Evolutionary conservation across 2,329 filamentous ascomycete genomes (phyloP).

Genomic region (Sporothrix curviconia): DNA sequence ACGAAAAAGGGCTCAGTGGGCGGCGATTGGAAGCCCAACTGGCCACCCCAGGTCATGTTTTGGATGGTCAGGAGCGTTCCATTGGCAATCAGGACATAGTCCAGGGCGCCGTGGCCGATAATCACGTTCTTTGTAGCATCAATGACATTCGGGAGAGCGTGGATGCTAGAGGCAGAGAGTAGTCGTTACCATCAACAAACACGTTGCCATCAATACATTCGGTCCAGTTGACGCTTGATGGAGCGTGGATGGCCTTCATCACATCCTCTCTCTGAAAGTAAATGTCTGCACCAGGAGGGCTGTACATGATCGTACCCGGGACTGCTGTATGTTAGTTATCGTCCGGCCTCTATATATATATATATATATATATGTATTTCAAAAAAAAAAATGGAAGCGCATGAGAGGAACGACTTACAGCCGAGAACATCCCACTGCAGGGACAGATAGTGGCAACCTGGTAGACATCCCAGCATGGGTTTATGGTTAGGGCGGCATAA

Average conservation of each 20-base stretch:
- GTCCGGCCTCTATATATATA: no score
- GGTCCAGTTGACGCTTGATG: constrained; percentile 39
- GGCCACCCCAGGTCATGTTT: constrained; percentile 74
- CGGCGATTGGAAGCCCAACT: constrained; percentile 58
- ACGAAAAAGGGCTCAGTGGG: constrained; percentile 62
- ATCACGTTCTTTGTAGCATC: constrained; percentile 67
- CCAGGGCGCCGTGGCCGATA: constrained; percentile 64
- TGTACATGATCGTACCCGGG: constrained; percentile 58
- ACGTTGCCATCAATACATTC: constrained; percentile 43
- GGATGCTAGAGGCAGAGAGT: constrained; percentile 45
- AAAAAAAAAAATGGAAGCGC: not conserved
- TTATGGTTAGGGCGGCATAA: constrained; percentile 47
- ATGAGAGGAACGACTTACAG: constrained; percentile 24
- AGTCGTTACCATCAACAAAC: constrained; percentile 40
- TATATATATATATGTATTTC: not conserved
- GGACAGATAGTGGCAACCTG: constrained; percentile 65
- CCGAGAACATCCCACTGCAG: constrained; percentile 61
- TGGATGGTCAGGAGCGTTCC: constrained; percentile 67
- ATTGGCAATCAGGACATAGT: constrained; percentile 61
- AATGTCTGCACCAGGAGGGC: constrained; percentile 53
- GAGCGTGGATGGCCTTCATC: constrained; percentile 27
- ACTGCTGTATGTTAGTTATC: constrained; percentile 24
- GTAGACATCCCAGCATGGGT: constrained; percentile 78
- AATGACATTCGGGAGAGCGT: constrained; percentile 63
- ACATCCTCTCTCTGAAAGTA: constrained; percentile 62